Conservation (phyloP, 2,329 filamentous ascomycete genomes). For the Penicillium decumbens region DNA sequence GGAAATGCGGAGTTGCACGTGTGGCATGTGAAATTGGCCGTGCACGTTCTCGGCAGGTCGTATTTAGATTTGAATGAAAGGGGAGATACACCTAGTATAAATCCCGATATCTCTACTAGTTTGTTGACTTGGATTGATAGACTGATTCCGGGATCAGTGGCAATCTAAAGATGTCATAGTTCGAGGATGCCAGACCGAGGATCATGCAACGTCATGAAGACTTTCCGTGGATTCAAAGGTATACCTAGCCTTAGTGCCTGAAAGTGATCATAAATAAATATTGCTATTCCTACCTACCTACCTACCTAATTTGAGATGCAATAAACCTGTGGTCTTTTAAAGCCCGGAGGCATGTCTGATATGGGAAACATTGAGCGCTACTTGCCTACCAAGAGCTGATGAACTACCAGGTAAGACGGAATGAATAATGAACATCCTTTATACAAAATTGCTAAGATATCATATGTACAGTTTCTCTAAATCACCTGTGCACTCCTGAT, state of each 20-base stretch:
- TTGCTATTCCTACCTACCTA: too few relatives aligned
- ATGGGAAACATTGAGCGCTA: too few relatives aligned
- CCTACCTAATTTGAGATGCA: too few relatives aligned
- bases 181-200: not conserved
- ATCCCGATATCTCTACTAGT: not conserved
- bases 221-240: too few relatives aligned
- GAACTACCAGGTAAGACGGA: not conserved
- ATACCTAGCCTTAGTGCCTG: too few relatives aligned
- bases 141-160: not conserved
- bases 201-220: not conserved
- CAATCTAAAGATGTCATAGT: not conserved
- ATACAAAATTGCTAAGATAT: slow-evolving; percentile 2
- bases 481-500: not conserved
- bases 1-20: slow-evolving; percentile 23
- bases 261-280: too few relatives aligned
- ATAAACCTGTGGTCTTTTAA: too few relatives aligned
- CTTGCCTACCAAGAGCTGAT: too few relatives aligned
- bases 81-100: not conserved
- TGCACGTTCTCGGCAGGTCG: slow-evolving; percentile 5
- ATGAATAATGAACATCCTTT: not conserved
- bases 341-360: too few relatives aligned
- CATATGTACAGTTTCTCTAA: not conserved
- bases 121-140: not conserved
- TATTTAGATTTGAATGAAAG: not conserved
- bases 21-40: slow-evolving; percentile 25